Evolutionary conservation across 2,329 filamentous ascomycete genomes (phyloP).

Genomic region (Coniochaeta sp.): DNA sequence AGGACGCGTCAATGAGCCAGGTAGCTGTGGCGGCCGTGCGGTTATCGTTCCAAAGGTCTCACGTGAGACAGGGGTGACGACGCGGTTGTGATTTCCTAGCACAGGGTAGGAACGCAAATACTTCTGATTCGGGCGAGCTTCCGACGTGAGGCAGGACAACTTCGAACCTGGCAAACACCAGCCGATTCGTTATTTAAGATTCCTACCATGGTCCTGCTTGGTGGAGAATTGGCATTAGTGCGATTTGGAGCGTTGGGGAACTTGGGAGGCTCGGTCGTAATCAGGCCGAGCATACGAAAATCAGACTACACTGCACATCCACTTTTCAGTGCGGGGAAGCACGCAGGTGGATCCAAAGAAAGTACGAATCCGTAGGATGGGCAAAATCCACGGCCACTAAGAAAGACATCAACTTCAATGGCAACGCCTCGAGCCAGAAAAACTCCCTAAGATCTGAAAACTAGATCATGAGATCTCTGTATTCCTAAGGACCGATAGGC

Average conservation of each 20-base stretch:
- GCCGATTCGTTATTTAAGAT: background rate
- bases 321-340: background rate
- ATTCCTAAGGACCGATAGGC: too few species aligned
- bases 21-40: background rate
- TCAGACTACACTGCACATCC: background rate
- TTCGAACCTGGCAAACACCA: background rate
- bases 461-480: too few species aligned
- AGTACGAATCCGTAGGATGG: too few species aligned
- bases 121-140: background rate
- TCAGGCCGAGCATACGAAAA: constrained; percentile 5
- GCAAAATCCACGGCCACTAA: too few species aligned
- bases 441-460: too few species aligned
- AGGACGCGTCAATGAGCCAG: background rate
- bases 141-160: background rate
- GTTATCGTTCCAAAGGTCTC: background rate
- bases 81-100: background rate
- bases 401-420: too few species aligned
- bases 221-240: constrained; percentile 6
- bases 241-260: background rate
- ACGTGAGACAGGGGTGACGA: background rate
- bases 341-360: too few species aligned
- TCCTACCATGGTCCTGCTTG: constrained; percentile 2
- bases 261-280: constrained; percentile 8
- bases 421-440: too few species aligned
- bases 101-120: background rate